Evolutionary conservation across 106 monocot species (phyloP), one percentile per base, ranked within the genome.

Genomic region (Dendrobium huoshanense): DNA sequence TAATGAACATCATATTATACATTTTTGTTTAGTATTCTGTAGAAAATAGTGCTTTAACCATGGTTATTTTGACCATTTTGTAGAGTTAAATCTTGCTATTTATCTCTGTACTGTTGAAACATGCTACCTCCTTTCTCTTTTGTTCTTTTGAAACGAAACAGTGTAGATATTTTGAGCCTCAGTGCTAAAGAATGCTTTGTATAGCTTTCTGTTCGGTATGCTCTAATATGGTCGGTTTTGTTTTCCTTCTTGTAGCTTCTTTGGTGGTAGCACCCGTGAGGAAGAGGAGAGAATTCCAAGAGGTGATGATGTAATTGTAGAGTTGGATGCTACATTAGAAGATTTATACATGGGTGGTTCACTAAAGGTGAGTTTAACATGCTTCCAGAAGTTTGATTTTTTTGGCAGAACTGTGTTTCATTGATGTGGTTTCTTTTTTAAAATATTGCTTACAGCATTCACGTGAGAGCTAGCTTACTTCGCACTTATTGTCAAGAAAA

Each of bases 281-380:
- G 94, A 98, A 80, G 98, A 98, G 85, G 98, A 98, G 77, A 87
- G 81, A 77, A 91, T 87, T 79, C 77, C 81, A 25, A 98, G 92
- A 90, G 98, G 98, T 80, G 94, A 98, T 83, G 98, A 98, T 83
- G 94, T 98, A 72, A 83, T 95, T 79, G 86, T 98, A 83, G 98
- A 95, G 55, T 88, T 98, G 86, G 89, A 92, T 79, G 94, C 92
- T 61, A 87, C 95, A 41, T 77, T 98, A 41, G 98, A 98, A 89
- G 98, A 98, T 90, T 82, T 98, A 61, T 98, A 98, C 81, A 95
- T 98, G 98, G 98, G 98, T 40, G 98, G 98, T 56, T 88, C 98
- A 20, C 79, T 95, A 55, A 91, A 98, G 94, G 98, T 98, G 87
- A 73, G 73, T 74, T 11, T 29, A 74, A 44, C 9, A 44, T 17